phyloP scores from a whole-genome alignment of 2,329 filamentous ascomycete species.

The Diaporthe amygdali region DNA sequence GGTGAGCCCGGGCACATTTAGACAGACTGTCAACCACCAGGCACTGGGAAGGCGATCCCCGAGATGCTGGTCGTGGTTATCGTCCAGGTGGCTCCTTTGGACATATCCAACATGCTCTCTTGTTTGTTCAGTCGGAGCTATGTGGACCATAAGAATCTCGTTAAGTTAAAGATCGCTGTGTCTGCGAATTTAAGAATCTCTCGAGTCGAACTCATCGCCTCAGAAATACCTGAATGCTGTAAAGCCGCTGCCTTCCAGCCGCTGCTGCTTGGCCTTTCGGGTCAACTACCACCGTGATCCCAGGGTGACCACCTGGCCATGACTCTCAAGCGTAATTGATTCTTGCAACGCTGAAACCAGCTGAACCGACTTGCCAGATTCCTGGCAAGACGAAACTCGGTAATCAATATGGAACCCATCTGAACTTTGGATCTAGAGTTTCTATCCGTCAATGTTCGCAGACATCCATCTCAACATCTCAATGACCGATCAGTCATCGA shows the following conservation, averaged over 20 bases:
- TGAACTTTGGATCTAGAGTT: not conserved
- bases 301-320: not conserved
- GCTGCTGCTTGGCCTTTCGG: not conserved
- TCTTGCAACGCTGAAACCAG: constrained; percentile 3
- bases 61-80: not conserved
- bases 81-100: not conserved
- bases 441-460: not conserved
- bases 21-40: not conserved
- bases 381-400: constrained; percentile 5
- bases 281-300: not conserved
- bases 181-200: not conserved
- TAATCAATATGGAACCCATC: constrained; percentile 5
- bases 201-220: not conserved
- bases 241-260: not conserved
- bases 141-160: not conserved
- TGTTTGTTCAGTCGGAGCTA: not conserved
- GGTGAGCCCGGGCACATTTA: not conserved
- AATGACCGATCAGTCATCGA: not conserved
- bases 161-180: not conserved
- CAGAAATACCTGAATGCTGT: not conserved
- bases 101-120: not conserved
- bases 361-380: not conserved
- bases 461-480: not conserved
- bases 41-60: too few relatives aligned
- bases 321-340: not conserved